Percentiles rank a stretch among this genome's conserved stretches.
Evolutionary conservation across 2,329 filamentous ascomycete species (phyloP).

Genomic region (Pseudocercospora vitis): DNA sequence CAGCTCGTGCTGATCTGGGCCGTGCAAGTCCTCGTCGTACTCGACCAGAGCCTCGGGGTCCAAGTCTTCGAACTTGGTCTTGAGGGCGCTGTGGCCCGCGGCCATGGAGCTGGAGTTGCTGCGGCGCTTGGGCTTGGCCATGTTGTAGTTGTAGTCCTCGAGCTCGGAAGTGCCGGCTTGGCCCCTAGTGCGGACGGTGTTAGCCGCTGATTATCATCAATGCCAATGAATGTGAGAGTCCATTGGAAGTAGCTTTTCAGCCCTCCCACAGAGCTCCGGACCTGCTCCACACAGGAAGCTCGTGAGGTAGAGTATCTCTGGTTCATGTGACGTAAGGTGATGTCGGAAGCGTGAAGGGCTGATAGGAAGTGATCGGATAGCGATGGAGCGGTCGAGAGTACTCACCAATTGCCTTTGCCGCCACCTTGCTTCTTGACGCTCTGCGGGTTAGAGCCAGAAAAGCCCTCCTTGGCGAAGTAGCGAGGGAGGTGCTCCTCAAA

Average conservation of each 20-base stretch:
- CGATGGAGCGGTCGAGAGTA: constrained; percentile 14
- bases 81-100: constrained; percentile 72
- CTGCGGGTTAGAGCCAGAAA: constrained; percentile 77
- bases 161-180: constrained; percentile 73
- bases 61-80: constrained; percentile 93
- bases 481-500: constrained; percentile 77
- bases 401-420: constrained; percentile 92
- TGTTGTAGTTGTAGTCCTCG: constrained; percentile 78
- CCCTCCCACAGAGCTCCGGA: neutral
- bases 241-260: neutral
- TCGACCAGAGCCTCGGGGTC: constrained; percentile 92
- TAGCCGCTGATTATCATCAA: neutral
- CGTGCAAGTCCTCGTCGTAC: constrained; percentile 68
- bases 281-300: neutral
- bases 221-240: neutral
- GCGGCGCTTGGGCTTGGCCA: constrained; percentile 82
- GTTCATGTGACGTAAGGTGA: constrained; percentile 13
- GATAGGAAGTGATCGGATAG: constrained; percentile 19
- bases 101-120: constrained; percentile 83
- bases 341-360: constrained; percentile 8
- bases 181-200: constrained; percentile 61
- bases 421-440: constrained; percentile 96
- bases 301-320: neutral
- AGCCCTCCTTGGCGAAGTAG: constrained; percentile 88
- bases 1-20: constrained; percentile 54